A percentile compares a stretch with the other conserved stretches of the same genome.
Conservation (phyloP, 805 yeast genomes). For the Candida montana region DNA sequence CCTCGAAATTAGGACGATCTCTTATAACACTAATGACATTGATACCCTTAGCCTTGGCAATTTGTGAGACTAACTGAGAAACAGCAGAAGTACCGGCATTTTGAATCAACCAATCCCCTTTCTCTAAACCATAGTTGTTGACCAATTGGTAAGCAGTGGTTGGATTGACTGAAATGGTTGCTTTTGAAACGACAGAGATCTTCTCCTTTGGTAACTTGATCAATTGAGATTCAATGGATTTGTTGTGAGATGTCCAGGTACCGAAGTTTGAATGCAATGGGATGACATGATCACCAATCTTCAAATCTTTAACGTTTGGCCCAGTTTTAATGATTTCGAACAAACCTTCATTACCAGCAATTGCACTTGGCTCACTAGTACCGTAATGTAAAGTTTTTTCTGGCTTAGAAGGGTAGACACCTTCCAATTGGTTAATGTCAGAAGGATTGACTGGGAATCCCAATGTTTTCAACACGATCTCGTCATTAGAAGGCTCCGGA, state of each 20-base stretch:
- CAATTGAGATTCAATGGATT: slow-evolving; percentile 47
- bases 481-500: slow-evolving; percentile 38
- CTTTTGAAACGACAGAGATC: slow-evolving; percentile 58
- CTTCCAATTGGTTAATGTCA: slow-evolving; percentile 79
- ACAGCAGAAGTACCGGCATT: slow-evolving; percentile 97
- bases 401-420: slow-evolving; percentile 80
- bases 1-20: slow-evolving; percentile 74
- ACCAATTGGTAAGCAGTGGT: slow-evolving; percentile 88
- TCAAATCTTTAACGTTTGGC: slow-evolving; percentile 38
- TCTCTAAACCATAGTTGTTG: slow-evolving; percentile 44
- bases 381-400: slow-evolving; percentile 46
- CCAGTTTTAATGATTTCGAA: slow-evolving; percentile 81
- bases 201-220: slow-evolving; percentile 45
- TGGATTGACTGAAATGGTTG: slow-evolving; percentile 90
- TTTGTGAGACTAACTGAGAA: slow-evolving; percentile 85
- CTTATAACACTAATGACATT: slow-evolving; percentile 86
- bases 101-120: slow-evolving; percentile 84
- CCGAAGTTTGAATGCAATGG: slow-evolving; percentile 79
- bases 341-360: slow-evolving; percentile 92
- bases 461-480: slow-evolving; percentile 59
- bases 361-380: slow-evolving; percentile 63
- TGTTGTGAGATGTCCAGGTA: slow-evolving; percentile 85
- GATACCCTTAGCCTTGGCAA: slow-evolving; percentile 70
- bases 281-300: slow-evolving; percentile 81
- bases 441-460: slow-evolving; percentile 91